Percentiles rank a stretch among this genome's conserved stretches.
These are phyloP conservation scores for Aspergillus ellipticus DNA, from an alignment of 495 filamentous ascomycete genomes.

Conservation along the genomic window DNA sequence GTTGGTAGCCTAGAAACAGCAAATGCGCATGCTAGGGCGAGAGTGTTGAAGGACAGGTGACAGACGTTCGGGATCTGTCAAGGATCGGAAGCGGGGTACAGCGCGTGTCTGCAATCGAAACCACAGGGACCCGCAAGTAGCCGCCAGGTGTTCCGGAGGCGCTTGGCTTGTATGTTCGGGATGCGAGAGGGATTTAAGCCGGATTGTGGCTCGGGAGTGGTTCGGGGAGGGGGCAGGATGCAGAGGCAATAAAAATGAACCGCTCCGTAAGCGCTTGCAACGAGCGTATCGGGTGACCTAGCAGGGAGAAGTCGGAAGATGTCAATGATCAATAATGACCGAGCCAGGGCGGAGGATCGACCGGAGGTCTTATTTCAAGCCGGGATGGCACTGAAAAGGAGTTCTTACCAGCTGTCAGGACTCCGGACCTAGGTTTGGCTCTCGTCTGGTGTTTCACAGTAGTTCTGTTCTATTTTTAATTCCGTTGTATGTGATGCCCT, in stretches of 20 bases:
- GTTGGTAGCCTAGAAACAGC: not conserved
- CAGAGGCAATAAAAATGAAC: not conserved
- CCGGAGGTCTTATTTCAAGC: not conserved
- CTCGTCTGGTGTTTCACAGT: not conserved
- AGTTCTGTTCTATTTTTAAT: not conserved
- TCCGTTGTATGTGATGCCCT: not conserved
- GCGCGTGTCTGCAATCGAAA: constrained; percentile 10
- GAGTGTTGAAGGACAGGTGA: not conserved
- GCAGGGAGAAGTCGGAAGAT: not conserved
- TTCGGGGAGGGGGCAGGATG: not conserved
- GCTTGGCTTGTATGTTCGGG: not conserved
- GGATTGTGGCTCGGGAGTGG: not conserved
- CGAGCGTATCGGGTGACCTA: not conserved
- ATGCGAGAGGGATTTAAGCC: not conserved
- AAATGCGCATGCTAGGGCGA: constrained; percentile 4
- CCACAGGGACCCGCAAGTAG: constrained; percentile 2
- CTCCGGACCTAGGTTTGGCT: not conserved
- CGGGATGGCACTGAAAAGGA: not conserved
- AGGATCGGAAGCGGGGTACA: constrained; percentile 22
- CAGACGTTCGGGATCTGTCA: constrained; percentile 1
- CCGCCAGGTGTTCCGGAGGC: constrained; percentile 1
- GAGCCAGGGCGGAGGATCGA: not conserved
- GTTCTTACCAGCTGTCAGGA: not conserved
- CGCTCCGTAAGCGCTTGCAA: not conserved
- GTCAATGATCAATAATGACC: not conserved